Base-by-base conservation (phyloP, 192 early-diverging fungal genomes). In the Diversispora epigaea region DNA sequence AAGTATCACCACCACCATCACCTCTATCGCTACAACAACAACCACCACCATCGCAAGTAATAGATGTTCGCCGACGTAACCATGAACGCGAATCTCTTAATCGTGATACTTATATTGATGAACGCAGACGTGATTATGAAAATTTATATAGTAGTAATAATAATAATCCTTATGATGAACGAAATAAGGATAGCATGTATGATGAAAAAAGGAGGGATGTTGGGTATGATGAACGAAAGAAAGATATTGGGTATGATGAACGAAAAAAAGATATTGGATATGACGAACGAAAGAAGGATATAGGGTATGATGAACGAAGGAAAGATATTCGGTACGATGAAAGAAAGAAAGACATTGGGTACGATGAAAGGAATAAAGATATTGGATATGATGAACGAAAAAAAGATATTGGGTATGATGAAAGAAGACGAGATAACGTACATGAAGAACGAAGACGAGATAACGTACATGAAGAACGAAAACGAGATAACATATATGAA, bases 71-170 rank as follows among this genome's bases (percentile, higher is more conserved):
- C 12, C 50, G 50, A 17, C 50, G 50, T 52, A 52, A 52, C 17
- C 11, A 17, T 12, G 50, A 52, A 17, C 17, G 50, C 3, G 17
- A 17, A 17, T 17, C 50, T 52, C 50, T 11, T 17, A 52, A 52
- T 52, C 50, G 50, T 6, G 50, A 52, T 52, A 52, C 50, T 11
- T 17, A 52, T 17, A 61, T 32, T 12, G 58, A 39, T 61, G 22
- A 39, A 32, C 58, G 58, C 3, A 61, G 32, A 61, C 58, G 6
- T 21, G 58, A 22, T 61, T 61, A 61, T 61, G 32, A 61, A 61
- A 15, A 32, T 61, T 22, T 61, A 61, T 39, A 61, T 61, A 21
- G 25, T 21, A 21, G 22, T 4, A 9, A 9, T 3, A 8, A 4
- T 3, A 21, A 60, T 21, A 4, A 12, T 0, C 3, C 9, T 60